These are phyloP conservation scores for Penicillium canariense DNA, from an alignment of 495 filamentous ascomycete species.

Conservation along the genomic window DNA sequence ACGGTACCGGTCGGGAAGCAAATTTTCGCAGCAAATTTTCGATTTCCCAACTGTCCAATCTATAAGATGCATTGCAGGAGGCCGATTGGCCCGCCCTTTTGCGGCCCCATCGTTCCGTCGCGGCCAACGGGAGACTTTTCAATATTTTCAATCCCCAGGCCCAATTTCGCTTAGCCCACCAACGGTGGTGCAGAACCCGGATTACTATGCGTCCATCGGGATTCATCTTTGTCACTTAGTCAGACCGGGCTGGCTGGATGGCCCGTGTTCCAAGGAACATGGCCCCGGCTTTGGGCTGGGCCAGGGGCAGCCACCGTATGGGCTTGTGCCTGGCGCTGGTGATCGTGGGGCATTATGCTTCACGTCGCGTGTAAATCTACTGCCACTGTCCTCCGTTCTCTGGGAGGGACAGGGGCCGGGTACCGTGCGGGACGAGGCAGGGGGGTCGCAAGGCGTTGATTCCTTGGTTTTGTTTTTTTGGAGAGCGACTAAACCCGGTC, in stretches of 20 bases:
- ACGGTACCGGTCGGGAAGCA: too few species aligned
- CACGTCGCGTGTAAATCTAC: not conserved
- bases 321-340: not conserved
- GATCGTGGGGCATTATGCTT: not conserved
- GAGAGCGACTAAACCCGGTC: too few species aligned
- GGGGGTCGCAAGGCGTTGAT: not conserved
- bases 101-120: slow-evolving; percentile 20
- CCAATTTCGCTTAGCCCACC: slow-evolving; percentile 40
- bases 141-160: slow-evolving; percentile 26
- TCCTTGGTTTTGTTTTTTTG: too few species aligned
- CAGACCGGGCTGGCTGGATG: not conserved
- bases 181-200: slow-evolving; percentile 21
- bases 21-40: not conserved
- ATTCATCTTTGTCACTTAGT: slow-evolving; percentile 6
- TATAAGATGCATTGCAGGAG: slow-evolving; percentile 18
- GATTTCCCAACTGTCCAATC: slow-evolving; percentile 25
- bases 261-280: too few species aligned
- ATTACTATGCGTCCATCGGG: slow-evolving; percentile 6
- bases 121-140: slow-evolving; percentile 28
- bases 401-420: too few species aligned
- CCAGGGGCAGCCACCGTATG: not conserved
- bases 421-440: too few species aligned
- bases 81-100: slow-evolving; percentile 16
- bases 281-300: too few species aligned
- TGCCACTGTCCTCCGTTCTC: too few species aligned